phyloP scores from a whole-genome alignment of 331 rosid species.

The Arachis monticola region DNA sequence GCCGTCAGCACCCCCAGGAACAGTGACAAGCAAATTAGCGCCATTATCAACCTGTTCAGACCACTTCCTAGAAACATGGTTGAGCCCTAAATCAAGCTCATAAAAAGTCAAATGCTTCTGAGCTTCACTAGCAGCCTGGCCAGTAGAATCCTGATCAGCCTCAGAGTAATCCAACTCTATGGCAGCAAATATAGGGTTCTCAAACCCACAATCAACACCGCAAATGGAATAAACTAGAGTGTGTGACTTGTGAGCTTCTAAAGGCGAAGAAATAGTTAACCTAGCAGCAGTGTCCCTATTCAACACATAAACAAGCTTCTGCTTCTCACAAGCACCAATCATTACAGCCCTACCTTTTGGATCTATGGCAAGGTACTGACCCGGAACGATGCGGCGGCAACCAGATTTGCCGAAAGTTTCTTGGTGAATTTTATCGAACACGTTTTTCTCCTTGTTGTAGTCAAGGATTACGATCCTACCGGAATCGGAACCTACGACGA shows the following conservation, averaged over 20 bases:
- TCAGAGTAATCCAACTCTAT: constrained; percentile 91
- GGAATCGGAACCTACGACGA: constrained; percentile 90
- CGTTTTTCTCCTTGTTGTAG: constrained; percentile 83
- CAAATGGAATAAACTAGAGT: constrained; percentile 88
- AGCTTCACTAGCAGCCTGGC: constrained; percentile 78
- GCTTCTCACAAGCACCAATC: constrained; percentile 97
- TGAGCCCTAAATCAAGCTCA: constrained; percentile 94
- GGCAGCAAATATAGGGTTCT: constrained; percentile 92
- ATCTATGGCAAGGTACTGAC: constrained; percentile 85
- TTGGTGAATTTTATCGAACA: constrained; percentile 86
- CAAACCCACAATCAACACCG: constrained; percentile 96
- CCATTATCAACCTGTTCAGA: constrained; percentile 94
- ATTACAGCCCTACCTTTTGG: constrained; percentile 96
- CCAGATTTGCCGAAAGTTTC: constrained; percentile 97
- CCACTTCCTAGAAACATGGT: constrained; percentile 97
- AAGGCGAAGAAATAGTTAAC: constrained; percentile 87
- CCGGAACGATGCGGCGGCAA: constrained; percentile 90
- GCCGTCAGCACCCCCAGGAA: constrained; percentile 97
- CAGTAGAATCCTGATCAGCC: constrained; percentile 87
- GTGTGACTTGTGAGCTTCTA: constrained; percentile 91
- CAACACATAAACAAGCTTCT: constrained; percentile 91
- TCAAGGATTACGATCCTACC: constrained; percentile 92
- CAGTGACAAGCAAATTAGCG: constrained; percentile 90
- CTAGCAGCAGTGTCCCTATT: constrained; percentile 92
- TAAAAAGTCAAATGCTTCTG: constrained; percentile 84